These are phyloP conservation scores for Poronia punctata DNA, from an alignment of 495 filamentous ascomycete species.

Conservation along the genomic window DNA sequence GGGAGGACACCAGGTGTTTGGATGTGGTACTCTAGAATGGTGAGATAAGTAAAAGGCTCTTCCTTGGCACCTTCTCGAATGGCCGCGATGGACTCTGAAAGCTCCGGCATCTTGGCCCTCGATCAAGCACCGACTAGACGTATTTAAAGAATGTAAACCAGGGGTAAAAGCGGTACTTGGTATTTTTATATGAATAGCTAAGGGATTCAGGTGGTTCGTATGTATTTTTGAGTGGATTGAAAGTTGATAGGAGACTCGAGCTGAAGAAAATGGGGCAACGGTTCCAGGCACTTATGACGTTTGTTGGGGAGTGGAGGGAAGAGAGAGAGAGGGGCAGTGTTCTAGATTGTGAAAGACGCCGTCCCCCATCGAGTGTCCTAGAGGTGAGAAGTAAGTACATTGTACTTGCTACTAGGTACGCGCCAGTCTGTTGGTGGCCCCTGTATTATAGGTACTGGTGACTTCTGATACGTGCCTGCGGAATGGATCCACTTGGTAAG, in stretches of 20 bases:
- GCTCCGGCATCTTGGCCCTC: constrained; percentile 14
- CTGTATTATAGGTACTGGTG: no score
- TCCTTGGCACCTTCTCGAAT: constrained; percentile 25
- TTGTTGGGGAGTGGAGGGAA: no score
- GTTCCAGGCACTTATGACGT: constrained; percentile 9
- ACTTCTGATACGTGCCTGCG: no score
- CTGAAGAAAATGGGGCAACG: background rate
- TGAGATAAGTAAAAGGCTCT: constrained; percentile 84
- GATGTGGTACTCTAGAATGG: constrained; percentile 79
- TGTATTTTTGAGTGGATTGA: background rate
- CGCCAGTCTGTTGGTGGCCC: no score
- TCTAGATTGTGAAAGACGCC: constrained; percentile 10
- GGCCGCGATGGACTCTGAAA: constrained; percentile 23
- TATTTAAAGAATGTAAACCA: background rate
- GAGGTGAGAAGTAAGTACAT: no score
- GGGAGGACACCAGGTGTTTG: constrained; percentile 64
- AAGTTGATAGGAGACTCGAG: no score
- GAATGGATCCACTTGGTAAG: no score
- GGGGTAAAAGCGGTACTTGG: no score
- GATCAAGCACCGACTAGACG: background rate
- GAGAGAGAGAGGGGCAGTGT: constrained; percentile 7
- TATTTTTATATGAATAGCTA: no score
- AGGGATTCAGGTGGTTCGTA: no score
- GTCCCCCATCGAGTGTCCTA: no score
- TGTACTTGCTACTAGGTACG: no score